Evolutionary conservation across 192 early-diverging fungal species (phyloP), one percentile per base, ranked within the genome.

Genomic region (Chytriomyces hyalinus): DNA sequence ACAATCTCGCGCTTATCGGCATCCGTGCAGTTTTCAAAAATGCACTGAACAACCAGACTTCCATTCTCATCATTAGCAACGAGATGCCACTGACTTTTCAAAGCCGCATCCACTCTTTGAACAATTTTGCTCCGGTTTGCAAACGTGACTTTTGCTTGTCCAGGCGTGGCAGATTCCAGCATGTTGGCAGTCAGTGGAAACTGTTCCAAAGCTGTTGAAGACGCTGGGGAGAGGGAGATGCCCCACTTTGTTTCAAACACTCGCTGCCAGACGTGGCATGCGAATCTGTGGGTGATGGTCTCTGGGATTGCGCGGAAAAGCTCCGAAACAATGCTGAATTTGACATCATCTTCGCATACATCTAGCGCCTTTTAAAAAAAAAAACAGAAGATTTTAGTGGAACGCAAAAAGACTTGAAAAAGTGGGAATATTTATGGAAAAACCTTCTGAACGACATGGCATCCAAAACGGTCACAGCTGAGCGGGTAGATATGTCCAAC

Each of bases 241-340:
- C 77, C 77, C 90, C 90, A 91, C 6, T 88, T 86, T 28, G 90
- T 90, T 80, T 93, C 91, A 81, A 93, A 92, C 4, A 93, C 85
- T 64, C 91, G 89, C 73, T 93, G 92, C 92, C 92, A 93, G 20
- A 93, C 92, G 81, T 93, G 92, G 62, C 91, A 93, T 4, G 92
- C 91, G 76, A 92, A 90, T 43, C 90, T 84, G 79, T 93, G 92
- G 6, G 89, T 91, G 59, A 93, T 87, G 49, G 92, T 93, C 67
- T 92, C 91, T 6, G 86, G 78, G 59, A 93, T 90, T 49, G 81
- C 67, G 47, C 85, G 72, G 74, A 90, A 89, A 22, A 93, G 79
- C 71, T 92, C 92, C 0, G 85, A 82, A 17, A 93, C 86, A 20
- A 93, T 76, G 22, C 75, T 77, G 2, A 85, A 75, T 66, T 89